Conservation (phyloP, 805 yeast species). For the Huiozyma naganishii region DNA sequence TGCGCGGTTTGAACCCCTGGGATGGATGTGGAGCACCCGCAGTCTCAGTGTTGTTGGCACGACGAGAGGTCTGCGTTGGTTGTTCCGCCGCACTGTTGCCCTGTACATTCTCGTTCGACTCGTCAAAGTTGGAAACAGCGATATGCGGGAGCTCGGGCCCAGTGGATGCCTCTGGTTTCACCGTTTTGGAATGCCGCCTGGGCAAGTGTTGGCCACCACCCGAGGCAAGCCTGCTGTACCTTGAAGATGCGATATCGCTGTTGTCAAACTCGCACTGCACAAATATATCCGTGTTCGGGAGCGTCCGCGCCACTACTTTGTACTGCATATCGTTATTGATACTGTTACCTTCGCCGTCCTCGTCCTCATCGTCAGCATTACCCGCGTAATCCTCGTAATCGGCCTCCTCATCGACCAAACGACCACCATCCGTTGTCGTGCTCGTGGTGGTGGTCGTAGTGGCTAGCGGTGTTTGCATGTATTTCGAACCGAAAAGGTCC, state of each 20-base stretch:
- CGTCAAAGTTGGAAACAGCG: not conserved
- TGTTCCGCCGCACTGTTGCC: no score
- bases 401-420: not conserved
- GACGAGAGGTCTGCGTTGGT: no score
- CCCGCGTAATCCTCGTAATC: not conserved
- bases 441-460: not conserved
- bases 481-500: not conserved
- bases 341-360: constrained; percentile 1
- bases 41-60: no score
- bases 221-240: not conserved
- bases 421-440: not conserved
- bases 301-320: constrained; percentile 2
- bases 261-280: not conserved
- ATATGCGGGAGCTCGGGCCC: no score
- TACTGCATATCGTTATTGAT: not conserved
- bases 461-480: not conserved
- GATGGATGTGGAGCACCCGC: no score
- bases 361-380: constrained; percentile 2
- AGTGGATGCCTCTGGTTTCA: not conserved
- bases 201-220: not conserved
- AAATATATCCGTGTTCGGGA: constrained; percentile 3
- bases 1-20: not conserved
- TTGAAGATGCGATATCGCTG: not conserved
- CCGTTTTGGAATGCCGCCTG: not conserved
- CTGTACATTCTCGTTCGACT: not conserved